A percentile compares a stretch with the other conserved stretches of the same genome.
These are phyloP conservation scores for Elaeis guineensis DNA, from an alignment of 176 grass and related monocot species.

Conservation along the genomic window DNA sequence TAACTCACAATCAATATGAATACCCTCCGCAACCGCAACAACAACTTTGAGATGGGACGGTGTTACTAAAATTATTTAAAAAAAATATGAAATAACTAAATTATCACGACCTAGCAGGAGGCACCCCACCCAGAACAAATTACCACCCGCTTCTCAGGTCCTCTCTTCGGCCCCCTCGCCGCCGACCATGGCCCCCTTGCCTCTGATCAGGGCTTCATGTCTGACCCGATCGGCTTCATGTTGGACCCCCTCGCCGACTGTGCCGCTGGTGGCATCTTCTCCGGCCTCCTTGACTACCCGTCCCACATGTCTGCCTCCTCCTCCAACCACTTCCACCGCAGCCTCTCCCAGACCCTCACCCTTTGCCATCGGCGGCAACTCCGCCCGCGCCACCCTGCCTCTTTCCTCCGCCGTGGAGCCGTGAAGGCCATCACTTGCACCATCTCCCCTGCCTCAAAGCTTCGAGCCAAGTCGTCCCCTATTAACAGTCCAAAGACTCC, in stretches of 20 bases:
- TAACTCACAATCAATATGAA: too few species aligned
- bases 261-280: too few species aligned
- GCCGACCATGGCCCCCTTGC: neutral
- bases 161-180: constrained; percentile 18
- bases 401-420: constrained; percentile 9
- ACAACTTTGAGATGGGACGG: too few species aligned
- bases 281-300: too few species aligned
- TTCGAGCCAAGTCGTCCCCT: constrained; percentile 8
- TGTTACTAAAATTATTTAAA: too few species aligned
- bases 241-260: too few species aligned
- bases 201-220: constrained; percentile 1
- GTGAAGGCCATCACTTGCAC: neutral
- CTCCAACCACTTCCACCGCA: constrained; percentile 13
- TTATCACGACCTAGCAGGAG: too few species aligned
- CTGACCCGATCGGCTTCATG: too few species aligned
- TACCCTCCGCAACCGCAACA: too few species aligned
- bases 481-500: neutral
- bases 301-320: constrained; percentile 29
- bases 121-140: too few species aligned
- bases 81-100: too few species aligned
- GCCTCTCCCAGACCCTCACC: constrained; percentile 14
- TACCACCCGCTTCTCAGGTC: too few species aligned
- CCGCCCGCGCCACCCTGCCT: constrained; percentile 9
- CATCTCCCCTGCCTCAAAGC: constrained; percentile 16
- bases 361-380: constrained; percentile 7